phyloP scores from a whole-genome alignment of 2,329 filamentous ascomycete species.

The Neofusicoccum kwambonambiense region DNA sequence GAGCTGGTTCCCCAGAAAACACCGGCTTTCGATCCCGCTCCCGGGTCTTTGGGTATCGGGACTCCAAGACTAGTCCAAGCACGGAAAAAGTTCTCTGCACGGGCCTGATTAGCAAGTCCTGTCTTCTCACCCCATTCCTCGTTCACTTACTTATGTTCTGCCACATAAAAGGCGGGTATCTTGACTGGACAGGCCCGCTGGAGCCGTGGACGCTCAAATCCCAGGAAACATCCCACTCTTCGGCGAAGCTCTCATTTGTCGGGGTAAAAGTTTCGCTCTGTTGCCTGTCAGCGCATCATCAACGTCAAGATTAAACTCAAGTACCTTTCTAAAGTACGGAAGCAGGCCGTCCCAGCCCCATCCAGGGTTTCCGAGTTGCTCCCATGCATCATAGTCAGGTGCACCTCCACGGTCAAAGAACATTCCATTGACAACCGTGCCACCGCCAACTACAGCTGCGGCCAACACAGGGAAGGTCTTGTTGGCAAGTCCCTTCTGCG shows the following conservation, averaged over 20 bases:
- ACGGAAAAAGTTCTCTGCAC: background rate
- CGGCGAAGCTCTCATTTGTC: background rate
- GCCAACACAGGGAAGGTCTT: conserved; percentile 43
- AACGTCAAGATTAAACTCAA: background rate
- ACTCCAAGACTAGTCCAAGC: background rate
- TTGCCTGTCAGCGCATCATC: background rate
- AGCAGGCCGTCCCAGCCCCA: conserved; percentile 35
- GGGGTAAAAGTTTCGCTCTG: background rate
- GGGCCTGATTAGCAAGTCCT: background rate
- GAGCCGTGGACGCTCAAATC: background rate
- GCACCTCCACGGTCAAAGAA: conserved; percentile 38
- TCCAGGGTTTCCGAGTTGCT: conserved; percentile 31
- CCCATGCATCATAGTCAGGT: conserved; percentile 35
- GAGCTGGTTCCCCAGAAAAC: background rate
- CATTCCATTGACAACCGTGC: conserved; percentile 41
- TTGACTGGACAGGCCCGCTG: background rate
- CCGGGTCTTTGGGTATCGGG: background rate
- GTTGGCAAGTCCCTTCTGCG: conserved; percentile 37
- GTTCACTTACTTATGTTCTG: too few species aligned
- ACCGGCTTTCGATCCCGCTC: background rate
- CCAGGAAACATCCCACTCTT: background rate
- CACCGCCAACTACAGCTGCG: conserved; percentile 35
- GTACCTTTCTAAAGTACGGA: conserved; percentile 12
- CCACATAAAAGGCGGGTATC: background rate
- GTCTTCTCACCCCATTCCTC: fast-evolving